Conservation (phyloP, 1,284 basidiomycete species). For the Tylopilus microsporus region DNA sequence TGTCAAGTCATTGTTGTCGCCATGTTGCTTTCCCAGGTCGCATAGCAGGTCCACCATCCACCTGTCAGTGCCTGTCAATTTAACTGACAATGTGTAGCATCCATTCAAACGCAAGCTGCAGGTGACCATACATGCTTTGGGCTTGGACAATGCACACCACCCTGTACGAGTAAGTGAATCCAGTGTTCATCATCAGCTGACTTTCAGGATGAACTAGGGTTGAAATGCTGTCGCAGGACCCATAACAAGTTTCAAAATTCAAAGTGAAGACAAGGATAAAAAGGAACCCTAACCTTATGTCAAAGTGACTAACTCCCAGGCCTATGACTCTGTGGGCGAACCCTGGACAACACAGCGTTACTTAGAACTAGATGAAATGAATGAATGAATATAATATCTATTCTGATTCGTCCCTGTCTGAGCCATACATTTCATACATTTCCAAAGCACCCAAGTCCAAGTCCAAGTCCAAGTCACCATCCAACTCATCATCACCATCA, state of each 20-base stretch:
- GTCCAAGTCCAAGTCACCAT: too few species aligned
- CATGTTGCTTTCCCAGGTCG: constrained; percentile 68
- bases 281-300: constrained; percentile 16
- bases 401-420: too few species aligned
- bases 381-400: too few species aligned
- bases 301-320: too few species aligned
- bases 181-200: background rate
- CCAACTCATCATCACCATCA: too few species aligned
- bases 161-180: constrained; percentile 34
- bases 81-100: background rate
- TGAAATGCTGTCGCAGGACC: background rate
- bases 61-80: constrained; percentile 37
- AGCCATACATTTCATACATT: too few species aligned
- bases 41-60: constrained; percentile 70
- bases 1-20: constrained; percentile 55
- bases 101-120: constrained; percentile 41
- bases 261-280: background rate
- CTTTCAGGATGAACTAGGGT: constrained; percentile 12
- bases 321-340: too few species aligned
- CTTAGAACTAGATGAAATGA: too few species aligned
- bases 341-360: too few species aligned
- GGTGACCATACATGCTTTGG: constrained; percentile 71
- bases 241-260: constrained; percentile 5
- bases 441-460: too few species aligned
- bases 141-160: constrained; percentile 65